These are phyloP conservation scores for Schizonepeta tenuifolia DNA, from an alignment of 257 asterid species.

Conservation along the genomic window DNA sequence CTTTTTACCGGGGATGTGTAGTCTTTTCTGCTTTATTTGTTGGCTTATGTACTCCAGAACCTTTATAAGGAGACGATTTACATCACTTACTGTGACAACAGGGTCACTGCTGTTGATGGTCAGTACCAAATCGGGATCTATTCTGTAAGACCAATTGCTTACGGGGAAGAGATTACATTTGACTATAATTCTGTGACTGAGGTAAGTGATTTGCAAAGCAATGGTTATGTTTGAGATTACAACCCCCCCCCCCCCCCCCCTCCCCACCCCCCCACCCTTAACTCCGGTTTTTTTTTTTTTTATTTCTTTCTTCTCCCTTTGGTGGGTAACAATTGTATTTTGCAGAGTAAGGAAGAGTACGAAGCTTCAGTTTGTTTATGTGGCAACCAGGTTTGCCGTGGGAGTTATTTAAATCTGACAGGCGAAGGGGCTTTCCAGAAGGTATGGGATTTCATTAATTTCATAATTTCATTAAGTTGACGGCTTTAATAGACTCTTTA, in stretches of 20 bases:
- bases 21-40: not conserved
- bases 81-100: constrained; percentile 42
- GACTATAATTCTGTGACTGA: constrained; percentile 98
- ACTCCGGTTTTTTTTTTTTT: not conserved
- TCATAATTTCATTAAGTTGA: constrained; percentile 22
- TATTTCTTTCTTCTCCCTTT: not conserved
- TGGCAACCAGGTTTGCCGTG: constrained; percentile 99
- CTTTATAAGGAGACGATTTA: constrained; percentile 17
- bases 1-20: not conserved
- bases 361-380: constrained; percentile 99
- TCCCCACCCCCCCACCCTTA: too few relatives aligned
- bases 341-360: constrained; percentile 97
- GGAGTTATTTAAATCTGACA: constrained; percentile 88
- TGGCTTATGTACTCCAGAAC: not conserved
- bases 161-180: constrained; percentile 96
- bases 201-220: constrained; percentile 57
- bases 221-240: constrained; percentile 16
- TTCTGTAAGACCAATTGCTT: constrained; percentile 86
- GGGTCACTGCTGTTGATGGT: constrained; percentile 99
- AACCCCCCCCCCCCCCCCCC: too few relatives aligned
- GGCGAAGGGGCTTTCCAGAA: constrained; percentile 97
- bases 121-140: constrained; percentile 98
- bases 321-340: constrained; percentile 31
- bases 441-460: constrained; percentile 50
- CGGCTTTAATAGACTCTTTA: constrained; percentile 6